phyloP scores from a whole-genome alignment of 768 basidiomycete genomes.

The Dictyophora rubrovolvata region DNA sequence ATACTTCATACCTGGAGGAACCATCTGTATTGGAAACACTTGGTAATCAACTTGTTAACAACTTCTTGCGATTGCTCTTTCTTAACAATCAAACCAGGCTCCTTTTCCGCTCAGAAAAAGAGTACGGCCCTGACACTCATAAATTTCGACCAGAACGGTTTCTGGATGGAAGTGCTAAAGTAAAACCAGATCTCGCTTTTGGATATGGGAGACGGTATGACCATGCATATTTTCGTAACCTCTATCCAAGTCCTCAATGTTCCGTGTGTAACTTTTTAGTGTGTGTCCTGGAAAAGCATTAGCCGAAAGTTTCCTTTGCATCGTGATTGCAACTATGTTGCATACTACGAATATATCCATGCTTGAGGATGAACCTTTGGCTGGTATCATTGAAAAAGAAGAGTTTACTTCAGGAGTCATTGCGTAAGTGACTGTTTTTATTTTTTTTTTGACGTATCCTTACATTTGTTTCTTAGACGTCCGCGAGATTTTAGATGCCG shows the following conservation, averaged over 20 bases:
- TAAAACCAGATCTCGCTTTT: conserved; percentile 2
- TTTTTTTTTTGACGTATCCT: neutral
- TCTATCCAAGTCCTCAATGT: neutral
- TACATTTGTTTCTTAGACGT: neutral
- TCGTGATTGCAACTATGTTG: conserved; percentile 13
- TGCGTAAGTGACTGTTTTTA: neutral
- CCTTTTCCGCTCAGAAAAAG: conserved; percentile 22
- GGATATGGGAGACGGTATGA: conserved; percentile 6
- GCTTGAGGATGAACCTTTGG: neutral
- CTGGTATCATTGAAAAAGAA: neutral
- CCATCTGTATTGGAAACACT: conserved; percentile 7
- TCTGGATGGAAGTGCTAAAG: conserved; percentile 10
- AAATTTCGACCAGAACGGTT: conserved; percentile 25
- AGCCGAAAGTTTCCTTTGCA: conserved; percentile 14
- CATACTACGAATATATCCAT: conserved; percentile 11
- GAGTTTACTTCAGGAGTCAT: conserved; percentile 2
- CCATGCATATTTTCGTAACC: neutral
- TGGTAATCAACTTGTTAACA: neutral
- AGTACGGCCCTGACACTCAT: conserved; percentile 21
- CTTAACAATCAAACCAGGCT: neutral
- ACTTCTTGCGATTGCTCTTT: neutral
- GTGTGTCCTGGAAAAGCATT: conserved; percentile 30
- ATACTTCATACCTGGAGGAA: conserved; percentile 23
- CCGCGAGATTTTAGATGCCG: neutral
- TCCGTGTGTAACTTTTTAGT: conserved; percentile 11